phyloP scores from a whole-genome alignment of 1,284 basidiomycete genomes.

The Ustilago loliicola region DNA sequence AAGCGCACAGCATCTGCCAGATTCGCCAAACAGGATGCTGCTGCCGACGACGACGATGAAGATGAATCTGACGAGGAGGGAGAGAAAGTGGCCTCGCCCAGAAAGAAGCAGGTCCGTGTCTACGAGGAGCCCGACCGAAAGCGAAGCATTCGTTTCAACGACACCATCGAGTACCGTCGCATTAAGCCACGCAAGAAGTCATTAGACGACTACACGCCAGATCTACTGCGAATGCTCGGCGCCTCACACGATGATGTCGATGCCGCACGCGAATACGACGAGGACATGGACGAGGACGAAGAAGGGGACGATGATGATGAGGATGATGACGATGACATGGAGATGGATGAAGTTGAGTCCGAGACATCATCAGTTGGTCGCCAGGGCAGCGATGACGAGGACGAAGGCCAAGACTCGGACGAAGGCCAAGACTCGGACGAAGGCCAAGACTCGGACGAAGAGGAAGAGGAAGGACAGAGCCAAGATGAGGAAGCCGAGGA shows the following conservation, averaged over 20 bases:
- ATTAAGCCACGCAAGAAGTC: slow-evolving; percentile 60
- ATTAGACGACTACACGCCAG: slow-evolving; percentile 42
- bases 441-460: slow-evolving; percentile 62
- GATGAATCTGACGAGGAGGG: slow-evolving; percentile 25
- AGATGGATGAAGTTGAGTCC: slow-evolving; percentile 56
- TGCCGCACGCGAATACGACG: slow-evolving; percentile 30
- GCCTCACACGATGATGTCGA: slow-evolving; percentile 27
- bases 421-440: slow-evolving; percentile 54
- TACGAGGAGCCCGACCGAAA: slow-evolving; percentile 50
- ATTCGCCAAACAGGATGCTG: slow-evolving; percentile 39
- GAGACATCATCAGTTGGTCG: slow-evolving; percentile 45
- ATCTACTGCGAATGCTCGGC: slow-evolving; percentile 44
- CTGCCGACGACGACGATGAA: slow-evolving; percentile 22
- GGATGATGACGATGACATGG: slow-evolving; percentile 70
- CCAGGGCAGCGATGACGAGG: slow-evolving; percentile 54
- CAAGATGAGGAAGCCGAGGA: slow-evolving; percentile 47
- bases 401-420: slow-evolving; percentile 47
- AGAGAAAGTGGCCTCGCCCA: slow-evolving; percentile 17
- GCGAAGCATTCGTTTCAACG: slow-evolving; percentile 78
- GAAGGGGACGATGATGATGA: slow-evolving; percentile 35
- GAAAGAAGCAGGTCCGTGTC: slow-evolving; percentile 63
- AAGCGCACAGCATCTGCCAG: slow-evolving; percentile 42
- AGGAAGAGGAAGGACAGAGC: slow-evolving; percentile 59
- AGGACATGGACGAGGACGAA: slow-evolving; percentile 32
- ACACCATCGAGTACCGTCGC: slow-evolving; percentile 82